phyloP scores from a whole-genome alignment of 176 grass and related monocot genomes.

The Bothriochloa decipiens region DNA sequence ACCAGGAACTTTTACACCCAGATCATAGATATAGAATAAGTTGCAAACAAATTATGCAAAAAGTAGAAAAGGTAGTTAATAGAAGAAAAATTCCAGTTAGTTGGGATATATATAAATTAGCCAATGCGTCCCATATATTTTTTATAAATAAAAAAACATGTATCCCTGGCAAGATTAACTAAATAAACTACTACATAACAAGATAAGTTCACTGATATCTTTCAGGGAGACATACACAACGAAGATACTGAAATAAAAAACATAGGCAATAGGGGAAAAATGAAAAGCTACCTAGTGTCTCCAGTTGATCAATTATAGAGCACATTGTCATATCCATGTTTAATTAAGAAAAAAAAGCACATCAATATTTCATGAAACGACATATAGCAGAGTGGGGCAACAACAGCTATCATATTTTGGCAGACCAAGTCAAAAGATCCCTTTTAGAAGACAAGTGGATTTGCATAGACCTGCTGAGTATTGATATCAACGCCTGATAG shows the following conservation, averaged over 20 bases:
- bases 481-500: constrained; percentile 97
- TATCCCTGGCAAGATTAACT: not conserved
- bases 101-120: not conserved
- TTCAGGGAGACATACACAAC: not conserved
- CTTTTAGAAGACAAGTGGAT: not conserved
- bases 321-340: not conserved
- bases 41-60: not conserved
- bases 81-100: not conserved
- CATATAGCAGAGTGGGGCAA: not conserved
- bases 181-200: not conserved
- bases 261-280: not conserved
- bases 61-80: not conserved
- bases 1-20: not conserved
- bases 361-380: not conserved
- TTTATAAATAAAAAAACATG: no score
- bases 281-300: not conserved
- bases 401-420: not conserved
- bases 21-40: not conserved
- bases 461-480: constrained; percentile 78
- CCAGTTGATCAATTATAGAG: not conserved
- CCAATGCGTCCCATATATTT: not conserved
- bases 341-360: not conserved
- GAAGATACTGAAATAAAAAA: not conserved
- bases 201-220: not conserved
- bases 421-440: not conserved